phyloP scores from a whole-genome alignment of 805 yeast genomes.

The Nakazawaea populi region DNA sequence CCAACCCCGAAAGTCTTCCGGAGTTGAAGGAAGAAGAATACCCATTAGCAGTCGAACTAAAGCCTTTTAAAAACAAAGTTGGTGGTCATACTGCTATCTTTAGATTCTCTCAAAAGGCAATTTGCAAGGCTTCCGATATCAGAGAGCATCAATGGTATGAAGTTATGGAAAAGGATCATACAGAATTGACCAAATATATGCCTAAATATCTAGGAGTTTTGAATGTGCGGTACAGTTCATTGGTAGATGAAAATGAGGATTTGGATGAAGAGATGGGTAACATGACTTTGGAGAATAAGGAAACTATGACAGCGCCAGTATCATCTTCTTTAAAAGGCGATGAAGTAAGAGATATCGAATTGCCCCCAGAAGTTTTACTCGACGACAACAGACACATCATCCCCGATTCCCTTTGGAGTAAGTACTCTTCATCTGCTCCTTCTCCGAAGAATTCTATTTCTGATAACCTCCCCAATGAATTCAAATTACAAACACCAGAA shows the following conservation, averaged over 20 bases:
- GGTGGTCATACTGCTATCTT: slow-evolving; percentile 99
- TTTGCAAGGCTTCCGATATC: slow-evolving; percentile 87
- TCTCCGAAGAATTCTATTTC: slow-evolving; percentile 29
- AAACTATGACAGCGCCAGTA: slow-evolving; percentile 10
- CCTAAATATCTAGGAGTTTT: slow-evolving; percentile 93
- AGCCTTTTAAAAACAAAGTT: slow-evolving; percentile 89
- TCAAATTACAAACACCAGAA: slow-evolving; percentile 8
- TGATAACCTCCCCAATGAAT: slow-evolving; percentile 7
- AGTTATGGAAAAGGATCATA: slow-evolving; percentile 71
- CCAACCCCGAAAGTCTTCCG: slow-evolving; percentile 17
- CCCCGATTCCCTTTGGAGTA: slow-evolving; percentile 71
- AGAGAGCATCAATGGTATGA: slow-evolving; percentile 93
- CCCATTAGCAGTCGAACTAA: slow-evolving; percentile 79
- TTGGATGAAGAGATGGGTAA: slow-evolving; percentile 11
- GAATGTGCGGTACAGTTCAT: slow-evolving; percentile 71
- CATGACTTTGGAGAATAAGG: background rate
- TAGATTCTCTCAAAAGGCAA: slow-evolving; percentile 84
- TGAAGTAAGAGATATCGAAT: slow-evolving; percentile 20
- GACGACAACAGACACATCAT: slow-evolving; percentile 91
- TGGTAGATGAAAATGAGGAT: slow-evolving; percentile 19
- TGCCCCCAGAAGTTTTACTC: slow-evolving; percentile 76
- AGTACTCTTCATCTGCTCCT: slow-evolving; percentile 46
- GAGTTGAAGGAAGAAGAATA: slow-evolving; percentile 27
- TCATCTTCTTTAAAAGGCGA: slow-evolving; percentile 1
- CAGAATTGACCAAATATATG: slow-evolving; percentile 76